Conservation (phyloP, 2,329 filamentous ascomycete species). For the Colletotrichum noveboracense region DNA sequence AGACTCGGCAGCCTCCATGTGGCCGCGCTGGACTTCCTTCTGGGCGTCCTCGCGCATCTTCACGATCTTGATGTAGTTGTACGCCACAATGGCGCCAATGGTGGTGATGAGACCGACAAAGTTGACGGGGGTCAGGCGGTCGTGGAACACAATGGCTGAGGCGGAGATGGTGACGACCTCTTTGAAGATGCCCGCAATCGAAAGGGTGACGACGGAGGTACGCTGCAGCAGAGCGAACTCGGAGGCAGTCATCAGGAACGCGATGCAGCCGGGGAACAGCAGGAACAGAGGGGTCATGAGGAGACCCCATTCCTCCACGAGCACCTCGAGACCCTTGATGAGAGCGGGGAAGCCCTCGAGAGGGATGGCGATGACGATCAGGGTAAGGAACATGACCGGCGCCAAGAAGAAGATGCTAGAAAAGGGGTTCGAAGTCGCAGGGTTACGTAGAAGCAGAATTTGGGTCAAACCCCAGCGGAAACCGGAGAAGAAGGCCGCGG, state of each 20-base stretch:
- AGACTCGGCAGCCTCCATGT: conserved; percentile 35
- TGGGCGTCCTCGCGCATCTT: conserved; percentile 85
- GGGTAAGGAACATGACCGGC: conserved; percentile 89
- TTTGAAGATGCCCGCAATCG: conserved; percentile 98
- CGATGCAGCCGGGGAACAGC: conserved; percentile 87
- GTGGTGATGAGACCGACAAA: conserved; percentile 87
- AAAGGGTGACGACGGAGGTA: conserved; percentile 93
- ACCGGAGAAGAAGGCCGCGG: conserved; percentile 91
- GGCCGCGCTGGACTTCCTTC: conserved; percentile 50
- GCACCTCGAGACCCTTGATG: conserved; percentile 64
- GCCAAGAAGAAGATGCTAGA: conserved; percentile 98
- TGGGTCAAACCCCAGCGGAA: conserved; percentile 99
- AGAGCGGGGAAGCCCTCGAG: conserved; percentile 81
- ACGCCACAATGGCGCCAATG: conserved; percentile 82
- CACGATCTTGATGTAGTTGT: conserved; percentile 93
- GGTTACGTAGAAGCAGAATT: conserved; percentile 90
- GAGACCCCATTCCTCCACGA: conserved; percentile 72
- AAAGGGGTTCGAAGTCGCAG: conserved; percentile 94
- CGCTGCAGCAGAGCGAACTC: conserved; percentile 96
- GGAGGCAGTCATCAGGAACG: conserved; percentile 95
- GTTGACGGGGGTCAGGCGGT: conserved; percentile 87
- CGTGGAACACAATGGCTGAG: conserved; percentile 86
- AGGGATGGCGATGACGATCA: conserved; percentile 81
- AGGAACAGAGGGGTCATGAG: conserved; percentile 74
- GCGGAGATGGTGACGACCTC: conserved; percentile 96